Conservation (phyloP, 192 early-diverging fungal species). For the Lobosporangium transversale region DNA sequence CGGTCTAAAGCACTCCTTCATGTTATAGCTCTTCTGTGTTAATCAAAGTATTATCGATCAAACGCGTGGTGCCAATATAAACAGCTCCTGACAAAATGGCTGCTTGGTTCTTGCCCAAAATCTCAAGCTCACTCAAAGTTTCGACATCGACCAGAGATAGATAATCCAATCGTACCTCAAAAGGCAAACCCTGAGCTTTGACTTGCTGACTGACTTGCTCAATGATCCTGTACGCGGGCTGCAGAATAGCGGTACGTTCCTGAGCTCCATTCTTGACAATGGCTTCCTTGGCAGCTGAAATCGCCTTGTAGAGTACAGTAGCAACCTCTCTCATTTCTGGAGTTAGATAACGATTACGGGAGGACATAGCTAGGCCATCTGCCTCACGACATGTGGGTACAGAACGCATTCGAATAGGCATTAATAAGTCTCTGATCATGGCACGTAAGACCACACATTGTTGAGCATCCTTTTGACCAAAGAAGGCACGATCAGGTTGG, state of each 20-base stretch:
- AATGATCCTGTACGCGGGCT: conserved; percentile 62
- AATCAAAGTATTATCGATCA: conserved; percentile 94
- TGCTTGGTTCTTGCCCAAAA: conserved; percentile 61
- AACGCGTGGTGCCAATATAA: conserved; percentile 84
- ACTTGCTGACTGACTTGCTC: conserved; percentile 53
- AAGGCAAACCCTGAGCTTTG: conserved; percentile 51
- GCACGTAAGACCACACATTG: conserved; percentile 84
- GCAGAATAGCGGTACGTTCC: conserved; percentile 57
- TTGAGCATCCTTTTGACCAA: conserved; percentile 98
- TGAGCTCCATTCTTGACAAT: conserved; percentile 54
- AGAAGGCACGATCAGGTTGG: conserved; percentile 84
- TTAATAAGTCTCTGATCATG: conserved; percentile 88
- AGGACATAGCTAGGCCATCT: conserved; percentile 91
- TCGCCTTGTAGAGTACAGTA: conserved; percentile 76
- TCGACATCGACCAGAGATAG: conserved; percentile 79
- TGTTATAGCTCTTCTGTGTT: conserved; percentile 58
- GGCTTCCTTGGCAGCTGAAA: conserved; percentile 59
- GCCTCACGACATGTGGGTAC: conserved; percentile 78
- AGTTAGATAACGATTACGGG: conserved; percentile 87
- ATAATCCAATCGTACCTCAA: conserved; percentile 83
- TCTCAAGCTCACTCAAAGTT: conserved; percentile 68
- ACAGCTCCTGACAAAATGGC: conserved; percentile 89
- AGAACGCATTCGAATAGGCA: conserved; percentile 79
- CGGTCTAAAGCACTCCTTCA: no score
- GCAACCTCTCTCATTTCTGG: conserved; percentile 74